Percentiles rank a stretch among this genome's conserved stretches.
phyloP scores from a whole-genome alignment of 139 green algal genomes.

The Micromonas pusilla region DNA sequence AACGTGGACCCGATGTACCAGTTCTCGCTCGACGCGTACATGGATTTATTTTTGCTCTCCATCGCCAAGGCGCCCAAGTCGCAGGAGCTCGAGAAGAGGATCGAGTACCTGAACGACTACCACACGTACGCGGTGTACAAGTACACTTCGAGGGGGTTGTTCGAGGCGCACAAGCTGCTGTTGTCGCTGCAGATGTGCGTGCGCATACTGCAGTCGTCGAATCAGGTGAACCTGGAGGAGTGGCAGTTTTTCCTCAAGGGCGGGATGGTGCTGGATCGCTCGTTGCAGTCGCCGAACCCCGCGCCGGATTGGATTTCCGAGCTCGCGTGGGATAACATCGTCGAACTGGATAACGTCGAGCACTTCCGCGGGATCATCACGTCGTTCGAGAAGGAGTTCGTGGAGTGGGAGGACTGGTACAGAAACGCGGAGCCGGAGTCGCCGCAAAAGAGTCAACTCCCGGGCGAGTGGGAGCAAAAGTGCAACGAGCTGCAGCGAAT shows the following conservation, averaged over 20 bases:
- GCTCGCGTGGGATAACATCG: constrained; percentile 72
- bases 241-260: constrained; percentile 77
- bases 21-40: constrained; percentile 81
- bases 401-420: constrained; percentile 63
- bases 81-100: constrained; percentile 48
- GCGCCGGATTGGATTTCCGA: constrained; percentile 61
- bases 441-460: constrained; percentile 49
- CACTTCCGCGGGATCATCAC: constrained; percentile 59
- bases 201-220: constrained; percentile 49
- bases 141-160: constrained; percentile 58
- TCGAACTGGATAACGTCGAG: constrained; percentile 58
- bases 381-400: constrained; percentile 42
- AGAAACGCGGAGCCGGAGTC: constrained; percentile 55
- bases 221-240: constrained; percentile 67
- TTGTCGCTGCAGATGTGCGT: constrained; percentile 78
- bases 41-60: constrained; percentile 57
- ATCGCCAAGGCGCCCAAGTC: constrained; percentile 32
- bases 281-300: constrained; percentile 56
- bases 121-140: constrained; percentile 83
- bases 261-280: constrained; percentile 60
- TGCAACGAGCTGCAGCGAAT: constrained; percentile 67
- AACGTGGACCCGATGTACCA: constrained; percentile 80
- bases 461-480: constrained; percentile 70
- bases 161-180: constrained; percentile 83
- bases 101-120: constrained; percentile 73